Evolutionary conservation across 768 basidiomycete species (phyloP).

Genomic region (Lentinula aciculospora): DNA sequence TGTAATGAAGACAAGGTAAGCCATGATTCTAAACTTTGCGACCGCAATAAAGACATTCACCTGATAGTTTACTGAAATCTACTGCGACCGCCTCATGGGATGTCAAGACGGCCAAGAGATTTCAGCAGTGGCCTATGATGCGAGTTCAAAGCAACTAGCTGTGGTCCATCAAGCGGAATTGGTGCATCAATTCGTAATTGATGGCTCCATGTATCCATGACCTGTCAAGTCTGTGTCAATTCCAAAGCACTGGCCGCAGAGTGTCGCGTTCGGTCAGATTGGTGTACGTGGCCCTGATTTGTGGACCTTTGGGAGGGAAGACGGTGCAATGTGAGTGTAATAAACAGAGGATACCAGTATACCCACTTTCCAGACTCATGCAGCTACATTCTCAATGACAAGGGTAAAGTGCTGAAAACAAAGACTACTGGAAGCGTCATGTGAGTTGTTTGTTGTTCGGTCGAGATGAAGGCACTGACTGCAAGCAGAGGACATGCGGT

Average conservation of each 20-base stretch:
- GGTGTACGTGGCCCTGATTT: background rate
- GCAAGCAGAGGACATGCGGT: background rate
- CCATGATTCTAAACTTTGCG: background rate
- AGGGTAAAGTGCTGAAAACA: background rate
- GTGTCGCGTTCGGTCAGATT: background rate
- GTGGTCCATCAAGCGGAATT: background rate
- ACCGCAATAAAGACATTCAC: background rate
- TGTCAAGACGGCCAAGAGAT: background rate
- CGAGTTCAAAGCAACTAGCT: background rate
- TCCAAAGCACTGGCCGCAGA: slow-evolving; percentile 3
- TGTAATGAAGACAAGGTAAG: background rate
- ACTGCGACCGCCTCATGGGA: background rate
- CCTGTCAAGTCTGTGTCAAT: background rate
- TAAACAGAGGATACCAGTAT: background rate
- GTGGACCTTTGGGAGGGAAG: slow-evolving; percentile 2
- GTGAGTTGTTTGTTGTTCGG: background rate
- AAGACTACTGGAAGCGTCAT: background rate
- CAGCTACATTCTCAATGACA: background rate
- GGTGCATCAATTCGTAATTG: background rate
- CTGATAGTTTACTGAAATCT: background rate
- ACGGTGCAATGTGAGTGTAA: background rate
- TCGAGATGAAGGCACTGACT: background rate
- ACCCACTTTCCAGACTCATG: background rate
- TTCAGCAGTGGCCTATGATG: background rate
- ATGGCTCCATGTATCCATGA: background rate